Percentiles rank a stretch among this genome's conserved stretches.
Conservation (phyloP, 257 asterid genomes). For the Mitragyna speciosa region DNA sequence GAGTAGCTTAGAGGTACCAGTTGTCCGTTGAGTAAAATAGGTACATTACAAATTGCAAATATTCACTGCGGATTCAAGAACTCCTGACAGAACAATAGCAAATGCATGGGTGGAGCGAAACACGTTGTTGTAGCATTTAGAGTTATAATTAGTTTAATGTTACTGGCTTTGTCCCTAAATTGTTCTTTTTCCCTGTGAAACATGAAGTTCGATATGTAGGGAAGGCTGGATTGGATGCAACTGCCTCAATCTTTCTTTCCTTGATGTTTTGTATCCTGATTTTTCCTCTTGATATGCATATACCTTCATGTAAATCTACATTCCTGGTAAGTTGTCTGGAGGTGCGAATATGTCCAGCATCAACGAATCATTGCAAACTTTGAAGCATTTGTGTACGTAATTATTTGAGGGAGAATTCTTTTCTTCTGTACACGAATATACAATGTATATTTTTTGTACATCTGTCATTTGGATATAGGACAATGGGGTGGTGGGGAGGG, state of each 20-base stretch:
- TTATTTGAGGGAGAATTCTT: neutral
- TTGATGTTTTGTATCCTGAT: neutral
- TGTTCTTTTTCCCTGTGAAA: neutral
- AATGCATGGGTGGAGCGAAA: neutral
- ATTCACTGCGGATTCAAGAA: neutral
- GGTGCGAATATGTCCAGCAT: neutral
- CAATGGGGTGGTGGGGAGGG: neutral
- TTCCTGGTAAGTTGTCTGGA: neutral
- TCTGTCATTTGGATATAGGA: neutral
- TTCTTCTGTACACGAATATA: neutral
- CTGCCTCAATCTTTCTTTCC: neutral
- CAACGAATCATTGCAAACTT: neutral
- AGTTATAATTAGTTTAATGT: neutral
- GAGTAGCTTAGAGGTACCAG: slow-evolving; percentile 33
- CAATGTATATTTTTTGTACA: neutral
- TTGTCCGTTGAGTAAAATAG: slow-evolving; percentile 21
- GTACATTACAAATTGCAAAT: neutral
- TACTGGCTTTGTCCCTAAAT: neutral
- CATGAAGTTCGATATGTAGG: neutral
- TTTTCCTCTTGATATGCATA: neutral
- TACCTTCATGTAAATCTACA: neutral
- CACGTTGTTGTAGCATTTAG: too few species aligned
- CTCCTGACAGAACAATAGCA: neutral
- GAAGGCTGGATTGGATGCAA: neutral
- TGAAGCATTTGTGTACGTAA: neutral